Evolutionary conservation across 371 early-diverging fungal genomes (phyloP), one percentile per base, ranked within the genome.

Genomic region (Rhizopus delemar): DNA sequence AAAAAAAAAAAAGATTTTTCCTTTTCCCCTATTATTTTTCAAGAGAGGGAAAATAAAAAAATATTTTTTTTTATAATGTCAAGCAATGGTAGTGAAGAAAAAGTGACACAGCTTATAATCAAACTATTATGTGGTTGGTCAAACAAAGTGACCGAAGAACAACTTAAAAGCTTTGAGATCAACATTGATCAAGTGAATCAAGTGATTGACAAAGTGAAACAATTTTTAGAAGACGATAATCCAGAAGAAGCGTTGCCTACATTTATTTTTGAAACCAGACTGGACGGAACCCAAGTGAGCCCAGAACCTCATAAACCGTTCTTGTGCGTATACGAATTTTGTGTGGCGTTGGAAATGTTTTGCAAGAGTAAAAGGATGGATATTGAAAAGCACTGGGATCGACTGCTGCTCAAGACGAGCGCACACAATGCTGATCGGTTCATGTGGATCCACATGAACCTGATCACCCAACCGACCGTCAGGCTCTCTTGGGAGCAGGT

Each of bases 271-370:
- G 56, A 61, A 43, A 43, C 51, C 11, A 51, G 16, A 13, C 28
- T 32, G 2, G 56, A 61, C 38, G 33, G 33, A 15, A 34, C 33
- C 22, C 8, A 34, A 5, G 29, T 43, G 3, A 51, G 28, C 8
- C 11, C 39, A 22, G 41, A 33, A 8, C 32, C 8, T 38, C 50
- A 50, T 11, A 32, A 45, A 15, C 53, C 49, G 5, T 64, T 64
- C 12, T 49, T 43, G 4, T 64, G 59, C 28, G 64, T 64, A 5
- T 64, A 59, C 35, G 64, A 64, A 16, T 64, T 64, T 51, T 64
- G 64, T 39, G 28, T 29, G 29, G 28, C 43, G 7, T 46, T 64
- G 33, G 50, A 53, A 46, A 36, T 34, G 28, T 64, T 50, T 46
- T 55, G 59, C 31, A 34, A 49, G 50, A 53, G 41, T n/a, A 45